Evolutionary conservation across 1,284 basidiomycete species (phyloP).

Genomic region (Cryptococcus maquisensis): DNA sequence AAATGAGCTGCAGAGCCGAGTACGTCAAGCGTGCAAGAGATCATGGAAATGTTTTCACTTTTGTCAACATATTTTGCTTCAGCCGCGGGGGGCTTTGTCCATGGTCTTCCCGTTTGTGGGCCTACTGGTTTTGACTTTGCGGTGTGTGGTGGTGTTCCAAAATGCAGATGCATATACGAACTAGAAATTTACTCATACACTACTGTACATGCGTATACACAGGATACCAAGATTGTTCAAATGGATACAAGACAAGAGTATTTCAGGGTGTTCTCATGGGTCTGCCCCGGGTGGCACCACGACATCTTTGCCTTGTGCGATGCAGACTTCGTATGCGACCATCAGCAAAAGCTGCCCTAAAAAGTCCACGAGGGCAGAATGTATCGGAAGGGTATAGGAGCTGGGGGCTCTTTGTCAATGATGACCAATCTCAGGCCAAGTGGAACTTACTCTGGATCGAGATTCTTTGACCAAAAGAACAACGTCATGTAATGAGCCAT

Average conservation of each 20-base stretch:
- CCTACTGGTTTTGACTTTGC: too few species aligned
- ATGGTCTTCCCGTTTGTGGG: too few species aligned
- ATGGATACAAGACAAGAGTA: too few species aligned
- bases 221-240: too few species aligned
- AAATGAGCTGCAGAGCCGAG: not conserved
- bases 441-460: slow-evolving; percentile 71
- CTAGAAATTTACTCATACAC: too few species aligned
- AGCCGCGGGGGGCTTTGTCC: not conserved
- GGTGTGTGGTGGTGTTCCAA: too few species aligned
- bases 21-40: not conserved
- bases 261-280: too few species aligned
- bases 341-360: slow-evolving; percentile 77
- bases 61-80: not conserved
- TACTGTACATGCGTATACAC: too few species aligned
- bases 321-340: slow-evolving; percentile 50
- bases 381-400: slow-evolving; percentile 86
- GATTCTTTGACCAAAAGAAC: slow-evolving; percentile 72
- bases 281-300: not conserved
- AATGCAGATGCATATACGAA: too few species aligned
- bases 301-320: slow-evolving; percentile 41
- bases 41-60: not conserved
- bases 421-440: not conserved
- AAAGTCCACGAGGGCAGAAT: slow-evolving; percentile 85
- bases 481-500: slow-evolving; percentile 68
- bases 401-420: slow-evolving; percentile 11